Conservation (phyloP, 495 filamentous ascomycete species). For the Oidiodendron maius region DNA sequence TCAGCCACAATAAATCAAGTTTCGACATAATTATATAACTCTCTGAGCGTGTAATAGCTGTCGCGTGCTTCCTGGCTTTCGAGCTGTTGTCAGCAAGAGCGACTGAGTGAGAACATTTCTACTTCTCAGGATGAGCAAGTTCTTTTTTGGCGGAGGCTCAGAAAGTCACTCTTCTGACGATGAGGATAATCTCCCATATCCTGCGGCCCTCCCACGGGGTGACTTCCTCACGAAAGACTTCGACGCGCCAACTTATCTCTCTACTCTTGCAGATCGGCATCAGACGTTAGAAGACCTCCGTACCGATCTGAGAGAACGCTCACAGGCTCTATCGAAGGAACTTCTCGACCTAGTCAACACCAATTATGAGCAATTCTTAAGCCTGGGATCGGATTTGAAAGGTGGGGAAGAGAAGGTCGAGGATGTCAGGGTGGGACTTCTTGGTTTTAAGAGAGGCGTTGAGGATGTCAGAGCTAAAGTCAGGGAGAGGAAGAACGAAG, state of each 20-base stretch:
- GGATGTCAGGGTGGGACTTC: conserved; percentile 79
- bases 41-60: too few relatives aligned
- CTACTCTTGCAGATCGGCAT: conserved; percentile 75
- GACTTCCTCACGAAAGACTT: conserved; percentile 78
- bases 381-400: conserved; percentile 70
- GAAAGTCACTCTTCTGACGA: conserved; percentile 45
- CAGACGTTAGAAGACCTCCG: conserved; percentile 95
- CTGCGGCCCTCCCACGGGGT: conserved; percentile 66
- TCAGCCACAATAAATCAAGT: too few relatives aligned
- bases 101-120: too few relatives aligned
- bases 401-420: conserved; percentile 90
- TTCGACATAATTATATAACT: too few relatives aligned
- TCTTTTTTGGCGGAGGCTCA: conserved; percentile 44
- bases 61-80: too few relatives aligned
- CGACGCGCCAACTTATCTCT: conserved; percentile 75
- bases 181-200: conserved; percentile 71
- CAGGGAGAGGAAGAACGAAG: conserved; percentile 38
- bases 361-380: conserved; percentile 87
- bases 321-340: conserved; percentile 70
- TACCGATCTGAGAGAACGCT: conserved; percentile 71
- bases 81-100: too few relatives aligned
- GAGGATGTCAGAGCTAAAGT: conserved; percentile 44
- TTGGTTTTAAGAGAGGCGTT: conserved; percentile 80
- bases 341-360: conserved; percentile 89
- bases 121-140: conserved; percentile 22